These are phyloP conservation scores for Zea luxurians DNA, from an alignment of 176 grass and related monocot species.

Conservation along the genomic window DNA sequence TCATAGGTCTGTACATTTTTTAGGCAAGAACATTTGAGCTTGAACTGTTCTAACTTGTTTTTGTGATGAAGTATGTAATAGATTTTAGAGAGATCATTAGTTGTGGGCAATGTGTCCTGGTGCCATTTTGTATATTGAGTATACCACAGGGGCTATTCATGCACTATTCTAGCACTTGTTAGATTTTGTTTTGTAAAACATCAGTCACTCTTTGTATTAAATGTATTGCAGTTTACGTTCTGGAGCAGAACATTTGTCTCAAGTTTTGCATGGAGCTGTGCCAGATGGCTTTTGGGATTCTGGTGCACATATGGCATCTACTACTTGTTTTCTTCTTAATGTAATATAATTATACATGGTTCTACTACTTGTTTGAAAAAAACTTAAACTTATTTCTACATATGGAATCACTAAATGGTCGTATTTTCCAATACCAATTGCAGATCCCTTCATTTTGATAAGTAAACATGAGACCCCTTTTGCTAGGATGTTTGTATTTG, in stretches of 20 bases:
- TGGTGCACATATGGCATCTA: constrained; percentile 39
- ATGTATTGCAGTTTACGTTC: constrained; percentile 62
- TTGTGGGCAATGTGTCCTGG: background rate
- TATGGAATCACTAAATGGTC: no score
- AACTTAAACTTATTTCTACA: no score
- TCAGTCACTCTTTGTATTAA: background rate
- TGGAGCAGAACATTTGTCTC: constrained; percentile 75
- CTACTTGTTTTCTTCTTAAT: background rate
- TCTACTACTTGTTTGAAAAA: no score
- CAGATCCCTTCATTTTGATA: no score
- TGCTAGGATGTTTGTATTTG: no score
- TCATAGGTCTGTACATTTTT: background rate
- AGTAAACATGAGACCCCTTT: no score
- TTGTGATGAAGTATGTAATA: background rate
- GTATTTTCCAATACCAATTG: no score
- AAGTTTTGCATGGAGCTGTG: constrained; percentile 63
- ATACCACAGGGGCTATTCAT: background rate
- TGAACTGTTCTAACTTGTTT: constrained; percentile 8
- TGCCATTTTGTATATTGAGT: constrained; percentile 17
- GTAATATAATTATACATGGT: no score
- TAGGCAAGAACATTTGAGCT: background rate
- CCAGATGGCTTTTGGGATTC: constrained; percentile 59
- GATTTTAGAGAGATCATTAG: background rate
- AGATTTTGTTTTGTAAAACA: constrained; percentile 23
- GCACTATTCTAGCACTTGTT: background rate